These are phyloP conservation scores for Podospora fimiseda DNA, from an alignment of 495 filamentous ascomycete genomes.

Conservation along the genomic window DNA sequence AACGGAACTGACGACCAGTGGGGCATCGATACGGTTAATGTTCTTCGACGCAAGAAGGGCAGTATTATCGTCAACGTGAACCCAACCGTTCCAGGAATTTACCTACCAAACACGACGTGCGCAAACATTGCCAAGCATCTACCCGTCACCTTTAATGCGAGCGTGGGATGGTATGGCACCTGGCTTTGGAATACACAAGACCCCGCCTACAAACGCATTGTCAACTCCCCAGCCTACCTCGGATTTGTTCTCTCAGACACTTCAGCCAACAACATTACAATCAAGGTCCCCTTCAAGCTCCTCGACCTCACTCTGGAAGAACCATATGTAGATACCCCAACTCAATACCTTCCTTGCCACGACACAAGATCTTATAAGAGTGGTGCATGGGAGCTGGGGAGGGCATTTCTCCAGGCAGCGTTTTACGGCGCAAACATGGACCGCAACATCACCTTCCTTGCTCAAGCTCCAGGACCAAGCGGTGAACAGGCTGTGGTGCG, in stretches of 20 bases:
- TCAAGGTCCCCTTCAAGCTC: slow-evolving; percentile 49
- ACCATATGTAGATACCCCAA: slow-evolving; percentile 38
- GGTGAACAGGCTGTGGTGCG: neutral
- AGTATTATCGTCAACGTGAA: neutral
- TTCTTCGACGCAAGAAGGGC: neutral
- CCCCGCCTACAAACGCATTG: slow-evolving; percentile 35
- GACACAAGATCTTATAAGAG: neutral
- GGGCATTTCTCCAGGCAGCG: slow-evolving; percentile 53
- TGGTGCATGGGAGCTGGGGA: slow-evolving; percentile 37
- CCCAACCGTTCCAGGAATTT: neutral
- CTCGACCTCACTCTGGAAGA: slow-evolving; percentile 46
- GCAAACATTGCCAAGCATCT: slow-evolving; percentile 22
- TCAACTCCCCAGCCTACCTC: slow-evolving; percentile 43
- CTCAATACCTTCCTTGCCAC: slow-evolving; percentile 50
- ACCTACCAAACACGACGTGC: neutral
- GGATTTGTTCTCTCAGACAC: slow-evolving; percentile 41
- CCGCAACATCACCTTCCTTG: slow-evolving; percentile 7
- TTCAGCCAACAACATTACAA: slow-evolving; percentile 32
- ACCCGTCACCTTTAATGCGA: slow-evolving; percentile 37
- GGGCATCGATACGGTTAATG: neutral
- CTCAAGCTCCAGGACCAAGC: slow-evolving; percentile 14
- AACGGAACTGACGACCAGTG: neutral
- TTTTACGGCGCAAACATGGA: slow-evolving; percentile 49
- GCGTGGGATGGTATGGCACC: slow-evolving; percentile 31
- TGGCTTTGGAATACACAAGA: slow-evolving; percentile 47